Base-by-base conservation (phyloP, 2,329 filamentous ascomycete genomes). In the Pseudogymnoascus destructans region DNA sequence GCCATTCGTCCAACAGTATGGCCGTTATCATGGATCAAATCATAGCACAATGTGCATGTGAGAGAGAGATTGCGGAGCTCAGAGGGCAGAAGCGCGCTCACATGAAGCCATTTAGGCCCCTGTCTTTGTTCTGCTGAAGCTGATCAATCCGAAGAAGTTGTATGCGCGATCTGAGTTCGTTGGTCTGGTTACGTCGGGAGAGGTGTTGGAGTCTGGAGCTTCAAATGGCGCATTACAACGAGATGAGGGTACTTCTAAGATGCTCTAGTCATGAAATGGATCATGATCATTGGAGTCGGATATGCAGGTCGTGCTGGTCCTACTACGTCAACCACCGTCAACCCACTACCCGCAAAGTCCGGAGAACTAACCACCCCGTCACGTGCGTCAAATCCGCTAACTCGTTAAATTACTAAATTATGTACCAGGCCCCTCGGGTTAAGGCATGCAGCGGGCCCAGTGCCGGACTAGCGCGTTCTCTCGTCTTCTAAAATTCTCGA, bases 401-500 rank as follows among this genome's bases (percentile, higher is more conserved):
- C 3, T 30, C 33, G 33, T 35, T 36, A 36, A 36, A 36, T 17
- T 36, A 36, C 8, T 10, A 25, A n/a, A 46, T 46, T 46, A n/a
- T n/a, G n/a, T n/a, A 46, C 40, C 40, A 13, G 11, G 13, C 25
- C 42, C 42, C 23, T 52, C 42, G 42, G 42, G 42, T 52, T 52
- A 52, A 52, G 42, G 42, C 42, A 52, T 27, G 25, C 23, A 17
- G 25, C 42, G 42, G 42, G 23, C 42, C 42, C 54, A 38, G 33
- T 56, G 25, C 54, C 30, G 54, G 54, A 56, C 54, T 56, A 56
- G 54, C 54, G 54, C 30, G 33, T 56, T 57, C 36, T 57, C 56
- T 42, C 56, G 13, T 40, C 58, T 61, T 61, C 61, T 62, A 59
- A 58, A 64, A 61, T 57, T 61, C 56, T 59, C 60, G 52, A 59